A percentile compares a stretch with the other conserved stretches of the same genome.
Evolutionary conservation across 176 grass and related monocot genomes (phyloP).

Genomic region (Musa beccarii): DNA sequence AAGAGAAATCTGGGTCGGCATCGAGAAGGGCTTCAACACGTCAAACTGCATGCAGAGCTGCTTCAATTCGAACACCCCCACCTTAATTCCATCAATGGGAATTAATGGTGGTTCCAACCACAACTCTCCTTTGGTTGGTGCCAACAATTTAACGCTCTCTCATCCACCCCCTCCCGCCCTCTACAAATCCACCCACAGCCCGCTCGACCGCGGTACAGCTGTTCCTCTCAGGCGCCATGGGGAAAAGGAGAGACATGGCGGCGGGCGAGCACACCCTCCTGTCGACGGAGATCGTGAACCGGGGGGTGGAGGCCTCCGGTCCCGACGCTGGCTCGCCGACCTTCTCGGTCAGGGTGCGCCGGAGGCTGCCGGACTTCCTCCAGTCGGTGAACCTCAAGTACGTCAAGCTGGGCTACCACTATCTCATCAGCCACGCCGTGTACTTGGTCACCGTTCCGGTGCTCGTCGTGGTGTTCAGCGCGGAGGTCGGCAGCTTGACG

Average conservation of each 20-base stretch:
- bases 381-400: slow-evolving; percentile 22
- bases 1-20: too few species aligned
- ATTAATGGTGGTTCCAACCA: slow-evolving; percentile 2
- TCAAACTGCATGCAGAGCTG: too few species aligned
- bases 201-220: neutral
- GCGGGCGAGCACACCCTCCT: slow-evolving; percentile 10
- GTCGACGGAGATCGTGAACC: slow-evolving; percentile 19
- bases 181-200: neutral
- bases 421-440: slow-evolving; percentile 10
- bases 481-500: slow-evolving; percentile 4
- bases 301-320: slow-evolving; percentile 7
- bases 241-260: neutral
- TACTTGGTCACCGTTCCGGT: slow-evolving; percentile 6
- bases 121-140: neutral
- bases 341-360: slow-evolving; percentile 9
- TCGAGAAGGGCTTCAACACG: too few species aligned
- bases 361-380: slow-evolving; percentile 16
- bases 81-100: neutral
- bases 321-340: slow-evolving; percentile 14
- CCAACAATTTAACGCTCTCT: neutral
- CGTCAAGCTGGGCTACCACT: slow-evolving; percentile 19
- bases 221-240: neutral
- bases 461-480: slow-evolving; percentile 4
- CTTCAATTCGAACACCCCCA: too few species aligned
- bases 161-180: neutral